phyloP scores from a whole-genome alignment of 768 basidiomycete species.

The Pseudohyphozyma bogoriensis region DNA sequence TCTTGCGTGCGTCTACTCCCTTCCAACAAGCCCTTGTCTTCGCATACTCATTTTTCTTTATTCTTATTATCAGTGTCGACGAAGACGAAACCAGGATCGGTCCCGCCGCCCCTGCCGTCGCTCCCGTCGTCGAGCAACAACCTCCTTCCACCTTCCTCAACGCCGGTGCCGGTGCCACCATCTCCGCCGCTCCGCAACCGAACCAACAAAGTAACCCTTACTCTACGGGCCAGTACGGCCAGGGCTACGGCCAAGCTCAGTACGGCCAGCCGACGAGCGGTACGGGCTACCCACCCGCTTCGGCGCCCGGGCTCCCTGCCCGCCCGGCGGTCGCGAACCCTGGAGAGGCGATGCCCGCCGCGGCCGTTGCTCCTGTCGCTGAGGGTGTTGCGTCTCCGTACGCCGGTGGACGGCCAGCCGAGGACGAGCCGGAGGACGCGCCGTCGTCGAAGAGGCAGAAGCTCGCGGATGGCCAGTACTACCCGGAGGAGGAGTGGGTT shows the following conservation, averaged over 20 bases:
- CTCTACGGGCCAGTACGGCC: background rate
- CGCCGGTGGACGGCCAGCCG: slow-evolving; percentile 14
- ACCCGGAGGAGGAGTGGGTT: slow-evolving; percentile 53
- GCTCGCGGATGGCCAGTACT: slow-evolving; percentile 68
- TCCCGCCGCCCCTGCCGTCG: slow-evolving; percentile 5
- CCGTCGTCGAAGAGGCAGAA: slow-evolving; percentile 85
- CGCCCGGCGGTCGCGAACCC: slow-evolving; percentile 55
- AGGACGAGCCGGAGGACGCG: slow-evolving; percentile 45
- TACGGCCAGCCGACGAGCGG: slow-evolving; percentile 55
- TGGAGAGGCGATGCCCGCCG: slow-evolving; percentile 37
- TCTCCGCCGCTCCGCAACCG: slow-evolving; percentile 87
- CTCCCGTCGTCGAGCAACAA: slow-evolving; percentile 53
- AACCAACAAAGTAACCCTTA: slow-evolving; percentile 42
- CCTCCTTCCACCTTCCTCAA: slow-evolving; percentile 39
- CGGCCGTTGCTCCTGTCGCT: background rate
- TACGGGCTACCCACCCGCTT: slow-evolving; percentile 33
- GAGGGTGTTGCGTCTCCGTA: too few species aligned
- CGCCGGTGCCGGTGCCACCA: slow-evolving; percentile 66
- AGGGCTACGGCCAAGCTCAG: background rate
- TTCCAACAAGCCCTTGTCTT: background rate
- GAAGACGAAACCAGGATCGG: slow-evolving; percentile 15
- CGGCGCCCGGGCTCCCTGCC: slow-evolving; percentile 59
- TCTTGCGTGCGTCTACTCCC: slow-evolving; percentile 55
- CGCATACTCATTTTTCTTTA: background rate
- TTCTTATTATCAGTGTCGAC: slow-evolving; percentile 1